Base-by-base conservation (phyloP, 352 stramenopile species). In the Pythium aristosporum region DNA sequence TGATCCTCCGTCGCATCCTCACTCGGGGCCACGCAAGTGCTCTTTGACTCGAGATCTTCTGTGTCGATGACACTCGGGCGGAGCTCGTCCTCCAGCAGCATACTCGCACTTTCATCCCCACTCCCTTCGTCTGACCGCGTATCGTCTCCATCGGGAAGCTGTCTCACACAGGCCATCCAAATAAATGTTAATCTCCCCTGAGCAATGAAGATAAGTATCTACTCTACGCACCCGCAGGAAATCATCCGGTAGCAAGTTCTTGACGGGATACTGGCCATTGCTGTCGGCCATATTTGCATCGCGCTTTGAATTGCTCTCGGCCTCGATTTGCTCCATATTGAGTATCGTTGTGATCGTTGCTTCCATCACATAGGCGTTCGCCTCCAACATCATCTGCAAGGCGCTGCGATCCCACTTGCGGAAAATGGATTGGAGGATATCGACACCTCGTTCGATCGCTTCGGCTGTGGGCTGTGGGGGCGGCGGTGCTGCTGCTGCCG, bases 391-490 rank as follows among this genome's bases (percentile, higher is more conserved):
- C 28, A 89, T 76, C 20, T 85, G 74, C 62, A 95, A 51, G 23
- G 82, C 76, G 54, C 74, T 74, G 13, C 66, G 56, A 51, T 95
- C 86, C 86, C 86, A 95, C 34, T 80, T 85, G 3, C 84, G 86
- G 70, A 95, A 95, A 50, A 95, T 93, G 12, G 82, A 88, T 53
- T 80, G 73, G 44, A 95, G 57, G 43, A 93, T 91, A 54, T 89
- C 82, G 0, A 92, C 76, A 10, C 80, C 80, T 12, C 82, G 80
- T 3, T 68, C 77, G 44, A 89, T 74, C 1, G 82, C 77, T 25
- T 75, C 77, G 11, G 75, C 59, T 34, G 65, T 84, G 7, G 82
- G 78, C n/a, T 67, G 63, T 2, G 67, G 50, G 3, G 53, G 58
- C 11, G 52, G 65, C 15, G 55, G 47, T 11, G 52, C 44, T 1